Conservation (phyloP, 2,329 filamentous ascomycete genomes). For the Phyllosticta citriasiana region DNA sequence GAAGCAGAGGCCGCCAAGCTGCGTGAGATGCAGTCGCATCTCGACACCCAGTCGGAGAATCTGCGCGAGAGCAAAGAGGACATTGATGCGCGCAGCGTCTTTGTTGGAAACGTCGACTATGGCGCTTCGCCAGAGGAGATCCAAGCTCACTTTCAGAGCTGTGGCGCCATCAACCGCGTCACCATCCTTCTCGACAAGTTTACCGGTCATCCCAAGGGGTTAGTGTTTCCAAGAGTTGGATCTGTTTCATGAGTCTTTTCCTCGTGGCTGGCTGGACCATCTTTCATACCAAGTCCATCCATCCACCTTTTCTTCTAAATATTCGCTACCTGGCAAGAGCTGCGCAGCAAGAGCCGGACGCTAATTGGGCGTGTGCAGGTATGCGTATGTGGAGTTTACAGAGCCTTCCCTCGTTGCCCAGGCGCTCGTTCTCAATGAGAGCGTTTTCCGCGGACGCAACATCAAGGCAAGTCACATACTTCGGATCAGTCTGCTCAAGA, state of each 20-base stretch:
- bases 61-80: slow-evolving; percentile 91
- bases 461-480: slow-evolving; percentile 60
- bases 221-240: slow-evolving; percentile 38
- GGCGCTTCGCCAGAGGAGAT: slow-evolving; percentile 95
- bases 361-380: slow-evolving; percentile 52
- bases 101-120: slow-evolving; percentile 98
- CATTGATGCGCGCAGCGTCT: slow-evolving; percentile 88
- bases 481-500: not conserved
- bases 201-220: slow-evolving; percentile 98
- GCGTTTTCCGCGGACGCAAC: slow-evolving; percentile 85
- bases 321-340: slow-evolving; percentile 49
- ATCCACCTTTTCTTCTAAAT: slow-evolving; percentile 13
- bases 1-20: slow-evolving; percentile 49
- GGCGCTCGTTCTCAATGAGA: slow-evolving; percentile 92
- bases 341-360: slow-evolving; percentile 44
- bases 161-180: slow-evolving; percentile 93
- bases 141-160: slow-evolving; percentile 95
- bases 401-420: slow-evolving; percentile 82
- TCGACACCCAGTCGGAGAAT: slow-evolving; percentile 77
- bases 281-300: not conserved
- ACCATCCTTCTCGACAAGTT: slow-evolving; percentile 98
- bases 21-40: slow-evolving; percentile 45
- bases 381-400: slow-evolving; percentile 97
- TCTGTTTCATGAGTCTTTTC: slow-evolving; percentile 18
- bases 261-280: not conserved